phyloP scores from a whole-genome alignment of 371 early-diverging fungal species.

The Mortierella polycephala region DNA sequence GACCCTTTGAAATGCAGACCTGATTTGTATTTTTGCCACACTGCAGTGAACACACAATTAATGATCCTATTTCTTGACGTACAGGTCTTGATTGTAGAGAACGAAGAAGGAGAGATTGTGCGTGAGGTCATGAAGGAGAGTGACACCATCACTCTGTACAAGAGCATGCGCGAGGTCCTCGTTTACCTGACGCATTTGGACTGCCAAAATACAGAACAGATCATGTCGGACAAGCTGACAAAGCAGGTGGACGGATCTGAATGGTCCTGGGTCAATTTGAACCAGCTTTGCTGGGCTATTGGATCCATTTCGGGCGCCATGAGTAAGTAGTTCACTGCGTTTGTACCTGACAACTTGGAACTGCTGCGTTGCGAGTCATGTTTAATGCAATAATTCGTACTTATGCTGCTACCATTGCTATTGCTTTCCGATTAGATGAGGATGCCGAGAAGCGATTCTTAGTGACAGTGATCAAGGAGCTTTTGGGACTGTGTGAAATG shows the following conservation, averaged over 20 bases:
- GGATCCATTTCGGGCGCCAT: conserved; percentile 98
- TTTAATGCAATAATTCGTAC: not conserved
- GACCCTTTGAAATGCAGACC: conserved; percentile 78
- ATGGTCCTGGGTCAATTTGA: conserved; percentile 97
- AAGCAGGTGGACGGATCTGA: conserved; percentile 94
- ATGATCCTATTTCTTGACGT: conserved; percentile 70
- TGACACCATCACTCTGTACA: conserved; percentile 98
- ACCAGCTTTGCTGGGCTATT: conserved; percentile 99
- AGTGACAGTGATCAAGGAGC: conserved; percentile 96
- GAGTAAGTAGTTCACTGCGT: conserved; percentile 54
- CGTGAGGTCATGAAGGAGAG: conserved; percentile 98
- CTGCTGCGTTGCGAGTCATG: conserved; percentile 74
- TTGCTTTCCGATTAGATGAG: conserved; percentile 62
- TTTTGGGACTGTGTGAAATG: conserved; percentile 94
- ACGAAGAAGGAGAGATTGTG: conserved; percentile 99
- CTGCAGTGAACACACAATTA: conserved; percentile 16
- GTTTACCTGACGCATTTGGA: conserved; percentile 98
- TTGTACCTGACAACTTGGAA: no score
- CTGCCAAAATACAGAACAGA: conserved; percentile 89
- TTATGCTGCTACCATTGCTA: not conserved
- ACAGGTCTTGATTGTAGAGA: conserved; percentile 96
- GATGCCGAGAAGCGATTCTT: conserved; percentile 97
- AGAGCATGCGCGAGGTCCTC: conserved; percentile 98
- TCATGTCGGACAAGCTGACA: conserved; percentile 93
- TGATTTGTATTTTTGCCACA: not conserved